These are phyloP conservation scores for Sphagnum fallax DNA, from an alignment of 228 moss, liverwort and hornwort genomes.

Conservation along the genomic window DNA sequence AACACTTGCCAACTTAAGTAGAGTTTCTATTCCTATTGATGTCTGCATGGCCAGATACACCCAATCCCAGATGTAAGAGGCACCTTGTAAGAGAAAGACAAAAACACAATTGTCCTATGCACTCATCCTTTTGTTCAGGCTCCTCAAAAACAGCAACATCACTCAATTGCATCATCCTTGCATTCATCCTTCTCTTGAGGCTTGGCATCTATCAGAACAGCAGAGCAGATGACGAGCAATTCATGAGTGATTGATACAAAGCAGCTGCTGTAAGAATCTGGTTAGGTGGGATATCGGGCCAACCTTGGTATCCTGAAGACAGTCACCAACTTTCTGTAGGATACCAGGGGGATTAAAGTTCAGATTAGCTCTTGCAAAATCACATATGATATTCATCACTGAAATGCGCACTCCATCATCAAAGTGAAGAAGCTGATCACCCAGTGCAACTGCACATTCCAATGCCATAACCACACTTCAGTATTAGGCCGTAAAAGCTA, in stretches of 20 bases:
- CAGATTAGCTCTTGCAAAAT: constrained; percentile 22
- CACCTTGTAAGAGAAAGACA: too few species aligned
- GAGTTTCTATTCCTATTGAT: constrained; percentile 60
- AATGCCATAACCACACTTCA: neutral
- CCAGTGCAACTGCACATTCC: constrained; percentile 25
- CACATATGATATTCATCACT: constrained; percentile 36
- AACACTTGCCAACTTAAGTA: constrained; percentile 65
- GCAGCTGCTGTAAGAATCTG: too few species aligned
- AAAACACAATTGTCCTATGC: too few species aligned
- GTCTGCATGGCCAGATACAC: constrained; percentile 34
- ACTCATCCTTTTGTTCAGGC: too few species aligned
- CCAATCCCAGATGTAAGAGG: neutral
- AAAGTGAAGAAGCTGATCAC: constrained; percentile 34
- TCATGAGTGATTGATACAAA: too few species aligned
- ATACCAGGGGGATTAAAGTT: constrained; percentile 29
- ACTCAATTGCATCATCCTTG: too few species aligned
- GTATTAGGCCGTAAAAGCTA: neutral
- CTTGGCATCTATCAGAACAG: too few species aligned
- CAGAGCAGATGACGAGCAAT: too few species aligned
- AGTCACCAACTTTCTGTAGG: constrained; percentile 34
- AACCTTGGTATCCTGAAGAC: constrained; percentile 50
- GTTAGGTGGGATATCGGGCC: neutral
- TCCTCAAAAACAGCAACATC: too few species aligned
- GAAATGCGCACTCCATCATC: constrained; percentile 46
- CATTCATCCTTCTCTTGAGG: too few species aligned